Evolutionary conservation across 495 filamentous ascomycete species (phyloP).

Genomic region (Tuber magnatum): DNA sequence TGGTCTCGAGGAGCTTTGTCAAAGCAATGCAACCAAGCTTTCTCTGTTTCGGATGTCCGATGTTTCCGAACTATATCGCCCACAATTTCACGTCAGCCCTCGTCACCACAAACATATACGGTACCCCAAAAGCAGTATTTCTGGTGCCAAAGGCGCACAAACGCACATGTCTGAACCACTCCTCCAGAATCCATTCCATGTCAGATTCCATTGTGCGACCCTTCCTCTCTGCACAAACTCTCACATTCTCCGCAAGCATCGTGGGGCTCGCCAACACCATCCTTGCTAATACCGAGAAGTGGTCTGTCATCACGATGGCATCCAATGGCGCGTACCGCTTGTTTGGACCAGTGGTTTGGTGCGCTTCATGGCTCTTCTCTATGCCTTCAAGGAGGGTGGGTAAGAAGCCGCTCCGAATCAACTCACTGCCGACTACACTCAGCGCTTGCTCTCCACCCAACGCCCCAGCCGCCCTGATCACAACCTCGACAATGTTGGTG

Average conservation of each 20-base stretch:
- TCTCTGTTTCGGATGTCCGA: constrained; percentile 62
- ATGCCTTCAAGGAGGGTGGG: constrained; percentile 62
- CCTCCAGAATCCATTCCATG: constrained; percentile 64
- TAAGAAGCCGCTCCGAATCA: constrained; percentile 63
- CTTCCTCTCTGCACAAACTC: constrained; percentile 41
- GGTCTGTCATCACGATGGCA: constrained; percentile 67
- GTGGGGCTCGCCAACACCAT: constrained; percentile 62
- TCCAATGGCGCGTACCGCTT: constrained; percentile 56
- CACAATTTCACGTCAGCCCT: constrained; percentile 1
- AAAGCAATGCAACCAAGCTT: constrained; percentile 79
- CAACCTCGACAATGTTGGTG: constrained; percentile 59
- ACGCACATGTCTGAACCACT: constrained; percentile 70
- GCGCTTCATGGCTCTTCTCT: constrained; percentile 60
- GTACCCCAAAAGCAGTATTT: neutral
- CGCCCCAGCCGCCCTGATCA: constrained; percentile 62
- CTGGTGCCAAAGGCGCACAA: neutral
- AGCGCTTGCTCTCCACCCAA: constrained; percentile 62
- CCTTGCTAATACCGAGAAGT: constrained; percentile 73
- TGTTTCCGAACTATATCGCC: constrained; percentile 57
- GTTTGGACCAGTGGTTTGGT: constrained; percentile 70
- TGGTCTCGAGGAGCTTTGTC: constrained; percentile 64
- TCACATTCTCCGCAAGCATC: constrained; percentile 57
- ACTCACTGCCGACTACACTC: constrained; percentile 56
- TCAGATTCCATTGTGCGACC: constrained; percentile 48
- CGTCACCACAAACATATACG: neutral